phyloP scores from a whole-genome alignment of 345 rosid species.

The Acer campestre region DNA sequence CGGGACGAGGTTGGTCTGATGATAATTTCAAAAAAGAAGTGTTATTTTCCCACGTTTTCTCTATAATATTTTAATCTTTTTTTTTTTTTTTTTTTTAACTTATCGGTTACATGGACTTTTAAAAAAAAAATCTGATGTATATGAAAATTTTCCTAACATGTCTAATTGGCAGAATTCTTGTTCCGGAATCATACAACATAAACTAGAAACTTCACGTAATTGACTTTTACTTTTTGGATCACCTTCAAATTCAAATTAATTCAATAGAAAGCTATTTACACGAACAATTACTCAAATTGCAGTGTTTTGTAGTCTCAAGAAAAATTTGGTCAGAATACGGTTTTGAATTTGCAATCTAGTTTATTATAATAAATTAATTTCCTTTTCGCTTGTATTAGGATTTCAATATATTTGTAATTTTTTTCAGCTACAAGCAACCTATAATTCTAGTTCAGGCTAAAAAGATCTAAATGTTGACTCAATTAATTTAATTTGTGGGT shows the following conservation, averaged over 20 bases:
- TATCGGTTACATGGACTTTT: not conserved
- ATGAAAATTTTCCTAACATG: not conserved
- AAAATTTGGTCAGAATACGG: not conserved
- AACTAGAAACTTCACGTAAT: conserved; percentile 18
- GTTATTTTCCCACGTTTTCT: too few species aligned
- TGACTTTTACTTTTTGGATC: conserved; percentile 22
- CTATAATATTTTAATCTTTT: too few species aligned
- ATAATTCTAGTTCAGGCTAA: not conserved
- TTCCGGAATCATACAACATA: conserved; percentile 7
- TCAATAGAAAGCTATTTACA: not conserved
- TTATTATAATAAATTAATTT: too few species aligned
- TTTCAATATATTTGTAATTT: not conserved
- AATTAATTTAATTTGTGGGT: not conserved
- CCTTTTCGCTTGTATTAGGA: not conserved
- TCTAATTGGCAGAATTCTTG: conserved; percentile 18
- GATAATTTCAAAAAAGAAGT: too few species aligned
- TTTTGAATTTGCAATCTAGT: not conserved
- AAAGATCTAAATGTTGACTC: not conserved
- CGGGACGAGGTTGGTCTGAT: too few species aligned
- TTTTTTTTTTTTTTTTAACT: too few species aligned
- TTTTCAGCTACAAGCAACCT: not conserved
- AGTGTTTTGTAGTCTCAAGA: not conserved
- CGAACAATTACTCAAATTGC: not conserved
- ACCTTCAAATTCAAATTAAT: not conserved
- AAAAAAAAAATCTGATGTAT: not conserved